These are phyloP conservation scores for Talaromyces verruculosus DNA, from an alignment of 2,329 filamentous ascomycete genomes.

Conservation along the genomic window DNA sequence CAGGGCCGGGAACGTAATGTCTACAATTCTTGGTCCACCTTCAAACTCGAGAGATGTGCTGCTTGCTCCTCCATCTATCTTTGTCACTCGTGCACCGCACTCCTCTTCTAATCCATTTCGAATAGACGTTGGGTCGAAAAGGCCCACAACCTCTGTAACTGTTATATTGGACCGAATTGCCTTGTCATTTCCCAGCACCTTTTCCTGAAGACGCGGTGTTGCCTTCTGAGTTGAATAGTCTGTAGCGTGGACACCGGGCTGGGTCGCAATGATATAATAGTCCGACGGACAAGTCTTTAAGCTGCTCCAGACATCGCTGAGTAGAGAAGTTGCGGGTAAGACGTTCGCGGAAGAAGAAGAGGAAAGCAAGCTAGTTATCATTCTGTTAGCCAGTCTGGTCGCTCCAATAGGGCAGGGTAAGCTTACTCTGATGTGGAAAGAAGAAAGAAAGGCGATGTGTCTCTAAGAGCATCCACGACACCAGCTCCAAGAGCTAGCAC, in stretches of 20 bases:
- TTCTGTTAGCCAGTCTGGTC: slow-evolving; percentile 28
- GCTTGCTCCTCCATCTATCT: slow-evolving; percentile 47
- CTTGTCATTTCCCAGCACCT: slow-evolving; percentile 51
- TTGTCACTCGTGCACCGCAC: slow-evolving; percentile 48
- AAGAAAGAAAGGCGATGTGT: slow-evolving; percentile 86
- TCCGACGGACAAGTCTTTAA: slow-evolving; percentile 70
- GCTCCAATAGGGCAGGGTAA: neutral
- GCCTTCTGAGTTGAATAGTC: slow-evolving; percentile 62
- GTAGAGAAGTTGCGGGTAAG: slow-evolving; percentile 46
- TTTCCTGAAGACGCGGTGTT: slow-evolving; percentile 56
- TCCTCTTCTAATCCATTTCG: slow-evolving; percentile 45
- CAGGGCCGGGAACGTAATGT: slow-evolving; percentile 47
- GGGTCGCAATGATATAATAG: slow-evolving; percentile 74
- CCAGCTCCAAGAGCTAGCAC: slow-evolving; percentile 56
- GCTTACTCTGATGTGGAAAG: slow-evolving; percentile 80
- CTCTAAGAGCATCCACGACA: slow-evolving; percentile 69
- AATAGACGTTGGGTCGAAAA: slow-evolving; percentile 47
- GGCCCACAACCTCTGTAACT: slow-evolving; percentile 55
- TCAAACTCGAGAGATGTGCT: slow-evolving; percentile 42
- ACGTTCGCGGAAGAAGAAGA: slow-evolving; percentile 43
- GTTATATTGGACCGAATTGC: slow-evolving; percentile 55
- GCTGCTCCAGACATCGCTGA: slow-evolving; percentile 43
- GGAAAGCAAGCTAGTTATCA: slow-evolving; percentile 36
- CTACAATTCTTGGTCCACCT: slow-evolving; percentile 44
- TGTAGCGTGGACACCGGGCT: slow-evolving; percentile 69